phyloP scores from a whole-genome alignment of 1,139 yeast species.

The Kodamaea ohmeri region DNA sequence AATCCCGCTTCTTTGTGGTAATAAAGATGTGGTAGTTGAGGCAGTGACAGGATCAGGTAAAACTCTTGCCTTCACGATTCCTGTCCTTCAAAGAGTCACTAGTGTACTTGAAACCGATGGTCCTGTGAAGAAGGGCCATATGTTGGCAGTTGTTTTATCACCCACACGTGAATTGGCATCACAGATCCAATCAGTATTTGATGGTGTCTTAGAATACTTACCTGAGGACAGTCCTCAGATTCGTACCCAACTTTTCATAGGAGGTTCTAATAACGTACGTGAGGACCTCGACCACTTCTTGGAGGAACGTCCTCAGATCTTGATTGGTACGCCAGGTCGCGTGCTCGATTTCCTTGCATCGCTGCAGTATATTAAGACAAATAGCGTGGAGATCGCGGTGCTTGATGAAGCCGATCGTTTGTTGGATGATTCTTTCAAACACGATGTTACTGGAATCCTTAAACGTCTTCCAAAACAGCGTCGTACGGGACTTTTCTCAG shows the following conservation, averaged over 20 bases:
- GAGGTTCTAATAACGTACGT: slow-evolving; percentile 68
- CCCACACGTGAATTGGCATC: slow-evolving; percentile 93
- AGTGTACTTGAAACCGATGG: slow-evolving; percentile 27
- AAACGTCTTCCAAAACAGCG: slow-evolving; percentile 80
- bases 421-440: slow-evolving; percentile 73
- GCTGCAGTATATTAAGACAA: slow-evolving; percentile 48
- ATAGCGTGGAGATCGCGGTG: slow-evolving; percentile 68
- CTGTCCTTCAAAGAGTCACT: slow-evolving; percentile 67
- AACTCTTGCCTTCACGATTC: slow-evolving; percentile 82
- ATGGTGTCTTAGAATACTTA: slow-evolving; percentile 54
- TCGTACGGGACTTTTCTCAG: slow-evolving; percentile 90
- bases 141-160: slow-evolving; percentile 70
- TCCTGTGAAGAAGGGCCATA: slow-evolving; percentile 54
- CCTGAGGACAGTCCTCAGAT: slow-evolving; percentile 49
- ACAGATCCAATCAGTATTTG: slow-evolving; percentile 72
- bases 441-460: slow-evolving; percentile 65
- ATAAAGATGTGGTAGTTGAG: slow-evolving; percentile 94
- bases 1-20: slow-evolving; percentile 80
- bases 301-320: slow-evolving; percentile 58
- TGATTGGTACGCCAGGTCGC: slow-evolving; percentile 95
- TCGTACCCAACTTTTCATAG: slow-evolving; percentile 72
- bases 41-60: slow-evolving; percentile 98
- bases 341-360: slow-evolving; percentile 66
- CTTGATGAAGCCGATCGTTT: slow-evolving; percentile 93
- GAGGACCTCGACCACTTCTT: slow-evolving; percentile 68